Evolutionary conservation across 208 protist genomes (phyloP).

Genomic region (Leishmania guyanensis): DNA sequence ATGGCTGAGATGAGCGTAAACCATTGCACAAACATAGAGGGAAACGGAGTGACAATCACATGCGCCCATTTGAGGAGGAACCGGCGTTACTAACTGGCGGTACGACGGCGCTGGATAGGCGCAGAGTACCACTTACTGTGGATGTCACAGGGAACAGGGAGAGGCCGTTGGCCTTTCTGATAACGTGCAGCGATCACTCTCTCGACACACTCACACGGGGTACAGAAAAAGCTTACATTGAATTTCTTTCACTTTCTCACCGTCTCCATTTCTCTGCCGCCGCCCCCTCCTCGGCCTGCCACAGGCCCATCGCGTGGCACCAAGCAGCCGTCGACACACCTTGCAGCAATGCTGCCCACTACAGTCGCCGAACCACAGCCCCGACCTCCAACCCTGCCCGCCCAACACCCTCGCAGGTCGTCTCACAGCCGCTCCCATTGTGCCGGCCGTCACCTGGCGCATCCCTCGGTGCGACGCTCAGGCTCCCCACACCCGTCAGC

Average conservation of each 20-base stretch:
- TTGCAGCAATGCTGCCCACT: not conserved
- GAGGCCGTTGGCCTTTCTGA: not conserved
- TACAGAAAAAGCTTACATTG: too few species aligned
- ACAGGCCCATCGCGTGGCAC: not conserved
- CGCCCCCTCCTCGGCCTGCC: not conserved
- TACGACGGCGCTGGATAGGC: not conserved
- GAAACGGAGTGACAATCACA: not conserved
- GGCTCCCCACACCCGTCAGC: too few species aligned
- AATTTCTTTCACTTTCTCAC: too few species aligned
- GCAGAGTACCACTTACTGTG: not conserved
- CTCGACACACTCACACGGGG: not conserved
- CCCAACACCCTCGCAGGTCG: not conserved
- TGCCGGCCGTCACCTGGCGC: not conserved
- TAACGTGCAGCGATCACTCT: not conserved
- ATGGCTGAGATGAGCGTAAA: not conserved
- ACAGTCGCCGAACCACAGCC: not conserved
- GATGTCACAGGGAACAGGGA: not conserved
- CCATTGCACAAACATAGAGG: not conserved
- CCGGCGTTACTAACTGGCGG: too few species aligned
- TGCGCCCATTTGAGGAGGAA: not conserved
- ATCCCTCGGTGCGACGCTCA: too few species aligned
- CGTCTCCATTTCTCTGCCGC: too few species aligned
- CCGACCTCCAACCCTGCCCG: not conserved
- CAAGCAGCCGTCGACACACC: not conserved
- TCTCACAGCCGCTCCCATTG: not conserved